Evolutionary conservation across 139 green algal species (phyloP), one percentile per base, ranked within the genome.

Genomic region (Edaphochlamys debaryana): DNA sequence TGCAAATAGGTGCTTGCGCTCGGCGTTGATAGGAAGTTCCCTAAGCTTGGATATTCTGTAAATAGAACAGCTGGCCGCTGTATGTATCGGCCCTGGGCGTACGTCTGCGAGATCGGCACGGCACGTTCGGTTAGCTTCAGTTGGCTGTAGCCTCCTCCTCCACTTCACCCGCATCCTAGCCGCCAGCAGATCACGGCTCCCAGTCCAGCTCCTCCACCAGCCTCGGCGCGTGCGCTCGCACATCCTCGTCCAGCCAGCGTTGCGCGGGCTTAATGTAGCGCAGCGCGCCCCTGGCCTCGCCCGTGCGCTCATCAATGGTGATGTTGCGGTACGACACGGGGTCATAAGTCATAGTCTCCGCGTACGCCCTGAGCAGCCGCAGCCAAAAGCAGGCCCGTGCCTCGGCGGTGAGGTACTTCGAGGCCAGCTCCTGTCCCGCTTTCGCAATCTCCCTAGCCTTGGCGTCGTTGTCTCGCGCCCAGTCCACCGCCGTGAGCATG

Each of bases 401-500:
- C 69, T 73, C 15, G 20, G 20, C 27, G 42, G 56, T 62, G 29
- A 86, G 62, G 80, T 76, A 80, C 0, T 29, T 29, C 4, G 42
- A 27, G 0, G 70, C 80, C 5, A 87, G 22, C 27, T 30, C 19
- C 74, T 89, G 85, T 17, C 38, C 85, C 1, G 48, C 58, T 19
- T 6, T 0, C 29, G 78, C 85, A 0, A 89, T 86, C 9, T 1
- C 6, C 4, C 58, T 60, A 9, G 85, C 85, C 50, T 73, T 63
- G 0, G 30, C 37, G 78, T 89, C 85, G 63, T 89, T 58, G 9
- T 30, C 48, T 6, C 56, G 69, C 9, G 85, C 85, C 85, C 85
- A 89, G 71, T 77, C 52, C 52, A 89, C 32, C 5, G 79, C 85
- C 3, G 62, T 66, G 32, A 86, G 64, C 1, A 89, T 80, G 72